phyloP scores from a whole-genome alignment of 805 yeast species.

The Spathaspora girioi region DNA sequence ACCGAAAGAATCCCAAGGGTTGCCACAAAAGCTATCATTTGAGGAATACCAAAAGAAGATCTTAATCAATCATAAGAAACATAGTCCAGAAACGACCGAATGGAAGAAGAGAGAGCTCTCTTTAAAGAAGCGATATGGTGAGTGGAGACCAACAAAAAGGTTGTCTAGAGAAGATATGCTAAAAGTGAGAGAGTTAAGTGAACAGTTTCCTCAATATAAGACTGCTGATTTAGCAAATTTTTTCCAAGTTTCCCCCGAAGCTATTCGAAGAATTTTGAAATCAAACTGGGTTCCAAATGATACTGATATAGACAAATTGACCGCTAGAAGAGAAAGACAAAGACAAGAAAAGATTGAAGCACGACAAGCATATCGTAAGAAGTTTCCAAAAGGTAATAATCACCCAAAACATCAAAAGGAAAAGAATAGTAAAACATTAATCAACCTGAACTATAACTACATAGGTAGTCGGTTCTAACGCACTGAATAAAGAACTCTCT shows the following conservation, averaged over 20 bases:
- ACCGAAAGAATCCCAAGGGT: background rate
- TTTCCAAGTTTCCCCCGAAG: conserved; percentile 76
- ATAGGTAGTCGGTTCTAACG: background rate
- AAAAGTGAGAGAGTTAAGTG: conserved; percentile 54
- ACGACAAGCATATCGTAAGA: background rate
- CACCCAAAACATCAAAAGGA: background rate
- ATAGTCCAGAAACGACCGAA: conserved; percentile 26
- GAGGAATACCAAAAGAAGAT: conserved; percentile 1
- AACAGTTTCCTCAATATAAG: conserved; percentile 56
- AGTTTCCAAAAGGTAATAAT: background rate
- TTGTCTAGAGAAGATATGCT: conserved; percentile 69
- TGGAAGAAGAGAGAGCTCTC: conserved; percentile 75
- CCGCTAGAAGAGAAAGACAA: conserved; percentile 31
- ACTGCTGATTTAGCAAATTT: conserved; percentile 57
- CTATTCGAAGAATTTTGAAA: conserved; percentile 72
- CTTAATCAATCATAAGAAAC: background rate
- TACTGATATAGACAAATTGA: conserved; percentile 44
- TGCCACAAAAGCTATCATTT: background rate
- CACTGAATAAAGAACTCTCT: background rate
- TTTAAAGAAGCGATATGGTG: conserved; percentile 55
- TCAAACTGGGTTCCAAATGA: conserved; percentile 71
- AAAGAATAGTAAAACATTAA: background rate
- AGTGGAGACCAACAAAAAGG: conserved; percentile 67
- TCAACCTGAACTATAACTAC: background rate
- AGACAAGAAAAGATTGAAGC: background rate